Evolutionary conservation across 139 green algal genomes (phyloP).

Genomic region (Dunaliella sp.): DNA sequence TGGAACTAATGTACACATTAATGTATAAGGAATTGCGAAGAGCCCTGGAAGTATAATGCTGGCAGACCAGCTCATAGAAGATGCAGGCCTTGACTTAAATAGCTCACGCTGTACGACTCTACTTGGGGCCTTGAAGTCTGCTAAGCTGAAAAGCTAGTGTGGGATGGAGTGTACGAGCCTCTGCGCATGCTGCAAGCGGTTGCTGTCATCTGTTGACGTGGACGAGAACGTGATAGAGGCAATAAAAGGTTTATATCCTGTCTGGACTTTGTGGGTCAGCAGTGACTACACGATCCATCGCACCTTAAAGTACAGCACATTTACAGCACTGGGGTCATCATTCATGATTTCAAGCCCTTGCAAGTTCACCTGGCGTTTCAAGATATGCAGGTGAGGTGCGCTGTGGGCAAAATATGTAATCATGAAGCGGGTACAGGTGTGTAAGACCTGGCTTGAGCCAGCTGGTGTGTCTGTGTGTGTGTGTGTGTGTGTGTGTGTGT

Average conservation of each 20-base stretch:
- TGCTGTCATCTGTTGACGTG: no score
- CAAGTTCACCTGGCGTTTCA: conserved; percentile 17
- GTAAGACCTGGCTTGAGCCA: background rate
- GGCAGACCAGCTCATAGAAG: no score
- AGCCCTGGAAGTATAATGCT: no score
- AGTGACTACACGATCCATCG: background rate
- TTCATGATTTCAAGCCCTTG: conserved; percentile 54
- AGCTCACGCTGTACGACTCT: no score
- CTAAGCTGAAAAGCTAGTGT: background rate
- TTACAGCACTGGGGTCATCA: conserved; percentile 49
- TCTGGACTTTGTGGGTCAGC: background rate
- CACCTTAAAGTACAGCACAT: conserved; percentile 56
- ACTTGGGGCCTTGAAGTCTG: background rate
- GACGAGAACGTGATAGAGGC: no score
- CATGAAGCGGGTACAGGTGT: background rate
- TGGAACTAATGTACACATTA: no score
- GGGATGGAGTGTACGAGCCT: no score
- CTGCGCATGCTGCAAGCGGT: no score
- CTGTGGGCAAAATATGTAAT: background rate
- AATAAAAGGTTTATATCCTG: background rate
- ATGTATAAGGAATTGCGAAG: no score
- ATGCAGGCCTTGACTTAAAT: no score
- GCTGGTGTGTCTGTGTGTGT: background rate
- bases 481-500: no score
- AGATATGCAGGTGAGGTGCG: conserved; percentile 3